phyloP scores from a whole-genome alignment of 2,329 filamentous ascomycete species.

The Fusarium anthophilum region DNA sequence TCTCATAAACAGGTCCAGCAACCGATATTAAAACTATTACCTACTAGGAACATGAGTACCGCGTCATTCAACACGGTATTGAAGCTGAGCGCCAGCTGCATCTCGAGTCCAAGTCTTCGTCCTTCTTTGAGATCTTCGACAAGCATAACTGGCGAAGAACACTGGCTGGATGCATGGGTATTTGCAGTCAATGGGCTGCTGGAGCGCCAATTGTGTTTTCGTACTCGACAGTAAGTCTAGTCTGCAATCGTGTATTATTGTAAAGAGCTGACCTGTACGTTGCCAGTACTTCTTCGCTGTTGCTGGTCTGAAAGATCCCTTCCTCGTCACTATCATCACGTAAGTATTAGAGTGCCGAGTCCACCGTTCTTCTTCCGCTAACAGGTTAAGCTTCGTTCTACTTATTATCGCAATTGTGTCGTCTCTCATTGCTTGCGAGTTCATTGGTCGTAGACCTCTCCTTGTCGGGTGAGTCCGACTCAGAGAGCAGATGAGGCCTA shows the following conservation, averaged over 20 bases:
- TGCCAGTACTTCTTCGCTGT: not conserved
- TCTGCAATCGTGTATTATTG: not conserved
- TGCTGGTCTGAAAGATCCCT: not conserved
- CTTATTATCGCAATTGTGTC: not conserved
- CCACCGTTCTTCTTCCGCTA: not conserved
- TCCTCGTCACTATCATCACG: not conserved
- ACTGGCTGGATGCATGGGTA: slow-evolving; percentile 18
- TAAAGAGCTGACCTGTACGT: not conserved
- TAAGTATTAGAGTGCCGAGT: not conserved
- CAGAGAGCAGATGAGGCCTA: not conserved
- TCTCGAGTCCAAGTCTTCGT: not conserved
- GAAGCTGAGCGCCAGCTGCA: not conserved
- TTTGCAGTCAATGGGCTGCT: slow-evolving; percentile 16
- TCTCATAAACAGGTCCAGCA: not conserved
- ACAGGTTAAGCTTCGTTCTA: not conserved
- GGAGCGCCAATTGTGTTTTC: slow-evolving; percentile 16
- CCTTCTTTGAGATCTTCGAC: slow-evolving; percentile 13
- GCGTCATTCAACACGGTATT: not conserved
- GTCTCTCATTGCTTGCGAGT: not conserved
- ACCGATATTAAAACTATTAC: fast-evolving
- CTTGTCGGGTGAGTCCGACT: not conserved
- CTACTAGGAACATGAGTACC: not conserved
- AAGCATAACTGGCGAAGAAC: slow-evolving; percentile 14
- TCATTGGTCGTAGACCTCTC: not conserved
- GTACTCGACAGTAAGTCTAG: not conserved